phyloP scores from a whole-genome alignment of 345 rosid genomes.

The Eucalyptus curtisii region DNA sequence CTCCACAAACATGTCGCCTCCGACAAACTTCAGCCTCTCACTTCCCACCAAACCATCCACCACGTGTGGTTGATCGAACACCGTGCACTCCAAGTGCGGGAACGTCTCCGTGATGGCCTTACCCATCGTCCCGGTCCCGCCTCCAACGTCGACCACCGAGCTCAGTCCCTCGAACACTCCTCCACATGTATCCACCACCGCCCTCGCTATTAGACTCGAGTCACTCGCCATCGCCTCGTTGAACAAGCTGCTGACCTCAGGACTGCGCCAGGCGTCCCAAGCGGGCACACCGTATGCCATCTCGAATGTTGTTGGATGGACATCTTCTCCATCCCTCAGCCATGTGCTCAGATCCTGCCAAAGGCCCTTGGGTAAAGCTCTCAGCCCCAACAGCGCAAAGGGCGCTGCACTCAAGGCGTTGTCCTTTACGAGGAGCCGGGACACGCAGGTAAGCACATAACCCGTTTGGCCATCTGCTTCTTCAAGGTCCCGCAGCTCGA shows the following conservation, averaged over 20 bases:
- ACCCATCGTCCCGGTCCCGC: conserved; percentile 9
- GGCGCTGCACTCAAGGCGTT: not conserved
- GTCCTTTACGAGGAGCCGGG: conserved; percentile 7
- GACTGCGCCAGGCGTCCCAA: not conserved
- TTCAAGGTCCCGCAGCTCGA: not conserved
- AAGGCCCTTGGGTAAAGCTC: too few relatives aligned
- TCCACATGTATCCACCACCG: not conserved
- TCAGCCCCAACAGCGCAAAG: not conserved
- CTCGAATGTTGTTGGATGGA: not conserved
- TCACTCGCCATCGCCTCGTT: conserved; percentile 21
- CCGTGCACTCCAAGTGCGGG: conserved; percentile 4
- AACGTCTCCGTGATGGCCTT: conserved; percentile 5
- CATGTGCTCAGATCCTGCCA: conserved; percentile 8
- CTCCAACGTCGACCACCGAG: conserved; percentile 19
- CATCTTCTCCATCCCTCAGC: not conserved
- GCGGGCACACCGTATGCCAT: not conserved
- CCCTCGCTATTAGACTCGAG: not conserved
- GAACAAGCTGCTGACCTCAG: not conserved
- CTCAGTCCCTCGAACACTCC: conserved; percentile 3
- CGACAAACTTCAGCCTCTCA: conserved; percentile 5
- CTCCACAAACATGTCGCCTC: conserved; percentile 13
- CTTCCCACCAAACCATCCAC: conserved; percentile 3
- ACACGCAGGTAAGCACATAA: not conserved
- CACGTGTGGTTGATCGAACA: conserved; percentile 1
- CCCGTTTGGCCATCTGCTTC: not conserved